Conservation (phyloP, 169 alveolate species). For the Toxoplasma gondii region DNA sequence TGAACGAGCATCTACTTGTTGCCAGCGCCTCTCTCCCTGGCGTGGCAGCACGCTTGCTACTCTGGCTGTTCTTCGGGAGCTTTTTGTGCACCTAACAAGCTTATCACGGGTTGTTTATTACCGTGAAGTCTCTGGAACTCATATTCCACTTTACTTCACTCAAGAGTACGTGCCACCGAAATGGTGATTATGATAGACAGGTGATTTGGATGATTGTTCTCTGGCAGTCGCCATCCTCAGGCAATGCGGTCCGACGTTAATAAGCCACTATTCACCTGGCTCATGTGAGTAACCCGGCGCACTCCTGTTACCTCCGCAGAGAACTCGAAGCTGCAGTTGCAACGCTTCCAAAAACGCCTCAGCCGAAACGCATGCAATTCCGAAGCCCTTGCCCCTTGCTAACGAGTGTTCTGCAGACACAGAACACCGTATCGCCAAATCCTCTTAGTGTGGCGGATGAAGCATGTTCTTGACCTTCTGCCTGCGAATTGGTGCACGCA, state of each 20-base stretch:
- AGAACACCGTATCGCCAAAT: background rate
- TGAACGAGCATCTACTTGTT: background rate
- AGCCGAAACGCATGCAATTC: constrained; percentile 33
- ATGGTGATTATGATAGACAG: no score
- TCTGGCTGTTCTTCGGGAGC: no score
- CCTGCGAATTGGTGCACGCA: background rate
- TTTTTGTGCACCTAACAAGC: background rate
- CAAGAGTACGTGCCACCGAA: no score
- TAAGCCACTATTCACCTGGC: background rate
- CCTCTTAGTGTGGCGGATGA: no score
- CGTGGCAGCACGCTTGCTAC: background rate
- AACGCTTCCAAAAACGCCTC: background rate
- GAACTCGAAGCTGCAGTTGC: background rate
- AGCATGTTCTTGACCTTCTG: no score
- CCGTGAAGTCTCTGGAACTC: no score
- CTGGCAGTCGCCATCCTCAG: no score
- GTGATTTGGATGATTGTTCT: no score
- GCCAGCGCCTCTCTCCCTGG: background rate
- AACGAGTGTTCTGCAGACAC: constrained; percentile 33
- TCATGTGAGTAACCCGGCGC: no score
- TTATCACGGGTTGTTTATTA: background rate
- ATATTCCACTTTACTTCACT: no score
- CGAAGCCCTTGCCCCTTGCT: constrained; percentile 16
- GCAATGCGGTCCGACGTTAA: no score
- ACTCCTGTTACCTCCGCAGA: background rate